Percentiles rank a stretch among this genome's conserved stretches.
phyloP scores from a whole-genome alignment of 2,329 filamentous ascomycete species.

The Teratosphaeria nubilosa region DNA sequence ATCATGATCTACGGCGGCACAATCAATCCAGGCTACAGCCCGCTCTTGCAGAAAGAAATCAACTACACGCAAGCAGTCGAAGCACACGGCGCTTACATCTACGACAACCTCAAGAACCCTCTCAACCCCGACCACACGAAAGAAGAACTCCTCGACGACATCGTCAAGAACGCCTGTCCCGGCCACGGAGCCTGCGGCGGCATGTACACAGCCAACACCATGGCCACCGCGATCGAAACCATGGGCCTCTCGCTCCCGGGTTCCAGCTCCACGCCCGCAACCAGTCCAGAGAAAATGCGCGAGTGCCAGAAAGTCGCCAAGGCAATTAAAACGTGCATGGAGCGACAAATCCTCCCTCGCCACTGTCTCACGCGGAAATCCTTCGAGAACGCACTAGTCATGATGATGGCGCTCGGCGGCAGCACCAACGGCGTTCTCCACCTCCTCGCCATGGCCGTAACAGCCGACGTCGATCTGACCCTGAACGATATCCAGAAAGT shows the following conservation, averaged over 20 bases:
- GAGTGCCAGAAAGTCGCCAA: conserved; percentile 76
- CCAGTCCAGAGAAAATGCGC: conserved; percentile 71
- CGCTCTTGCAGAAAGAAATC: conserved; percentile 64
- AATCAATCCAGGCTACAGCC: conserved; percentile 76
- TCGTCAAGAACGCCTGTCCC: conserved; percentile 69
- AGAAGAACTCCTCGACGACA: conserved; percentile 72
- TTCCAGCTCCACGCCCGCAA: conserved; percentile 72
- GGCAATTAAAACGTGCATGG: conserved; percentile 69
- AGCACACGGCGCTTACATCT: conserved; percentile 63
- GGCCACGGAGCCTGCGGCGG: conserved; percentile 74
- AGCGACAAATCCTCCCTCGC: conserved; percentile 68
- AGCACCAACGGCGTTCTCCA: conserved; percentile 84
- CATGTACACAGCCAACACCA: conserved; percentile 93
- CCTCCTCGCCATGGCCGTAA: conserved; percentile 81
- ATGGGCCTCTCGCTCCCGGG: conserved; percentile 77
- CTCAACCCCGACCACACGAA: conserved; percentile 43
- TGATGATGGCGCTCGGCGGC: conserved; percentile 87
- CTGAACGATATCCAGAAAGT: conserved; percentile 76
- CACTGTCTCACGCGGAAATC: conserved; percentile 70
- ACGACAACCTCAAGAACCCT: conserved; percentile 53
- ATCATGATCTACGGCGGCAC: conserved; percentile 94
- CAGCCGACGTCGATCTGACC: conserved; percentile 65
- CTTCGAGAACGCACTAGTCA: conserved; percentile 80
- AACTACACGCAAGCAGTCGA: conserved; percentile 88
- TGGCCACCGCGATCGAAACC: conserved; percentile 83